Evolutionary conservation across 1,284 basidiomycete species (phyloP).

Genomic region (Apiotrichum siamense): DNA sequence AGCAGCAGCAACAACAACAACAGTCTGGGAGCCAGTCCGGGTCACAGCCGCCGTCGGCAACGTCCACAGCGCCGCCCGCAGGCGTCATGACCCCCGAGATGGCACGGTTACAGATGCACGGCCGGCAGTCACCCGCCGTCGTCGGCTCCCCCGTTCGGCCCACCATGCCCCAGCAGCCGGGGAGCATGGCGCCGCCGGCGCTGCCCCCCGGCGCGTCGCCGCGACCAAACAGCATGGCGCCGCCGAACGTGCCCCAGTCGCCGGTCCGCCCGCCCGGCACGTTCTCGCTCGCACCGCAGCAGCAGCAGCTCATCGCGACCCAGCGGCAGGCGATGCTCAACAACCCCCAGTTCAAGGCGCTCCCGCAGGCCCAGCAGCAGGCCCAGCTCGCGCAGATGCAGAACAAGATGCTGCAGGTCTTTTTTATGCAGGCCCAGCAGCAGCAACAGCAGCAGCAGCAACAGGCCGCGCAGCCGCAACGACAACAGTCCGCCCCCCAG

Average conservation of each 20-base stretch:
- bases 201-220: constrained; percentile 17
- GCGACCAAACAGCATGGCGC: constrained; percentile 10
- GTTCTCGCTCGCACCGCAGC: constrained; percentile 25
- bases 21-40: too few species aligned
- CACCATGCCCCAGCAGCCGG: constrained; percentile 14
- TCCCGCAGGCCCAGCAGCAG: constrained; percentile 35
- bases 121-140: constrained; percentile 21
- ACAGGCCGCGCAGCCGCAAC: constrained; percentile 18
- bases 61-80: background rate
- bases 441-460: constrained; percentile 26
- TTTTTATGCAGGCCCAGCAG: constrained; percentile 18
- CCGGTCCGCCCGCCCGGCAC: constrained; percentile 1
- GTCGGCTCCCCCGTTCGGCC: constrained; percentile 15
- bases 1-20: constrained; percentile 11
- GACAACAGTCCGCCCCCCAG: constrained; percentile 20
- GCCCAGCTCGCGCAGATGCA: constrained; percentile 31
- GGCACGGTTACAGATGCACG: constrained; percentile 19
- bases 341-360: constrained; percentile 24
- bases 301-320: constrained; percentile 29
- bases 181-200: constrained; percentile 19
- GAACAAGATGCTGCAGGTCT: constrained; percentile 23
- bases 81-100: constrained; percentile 17
- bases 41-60: constrained; percentile 4
- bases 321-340: constrained; percentile 19
- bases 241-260: constrained; percentile 4